Base-by-base conservation (phyloP, 2,329 filamentous ascomycete species). In the Trichoderma semiorbis region DNA sequence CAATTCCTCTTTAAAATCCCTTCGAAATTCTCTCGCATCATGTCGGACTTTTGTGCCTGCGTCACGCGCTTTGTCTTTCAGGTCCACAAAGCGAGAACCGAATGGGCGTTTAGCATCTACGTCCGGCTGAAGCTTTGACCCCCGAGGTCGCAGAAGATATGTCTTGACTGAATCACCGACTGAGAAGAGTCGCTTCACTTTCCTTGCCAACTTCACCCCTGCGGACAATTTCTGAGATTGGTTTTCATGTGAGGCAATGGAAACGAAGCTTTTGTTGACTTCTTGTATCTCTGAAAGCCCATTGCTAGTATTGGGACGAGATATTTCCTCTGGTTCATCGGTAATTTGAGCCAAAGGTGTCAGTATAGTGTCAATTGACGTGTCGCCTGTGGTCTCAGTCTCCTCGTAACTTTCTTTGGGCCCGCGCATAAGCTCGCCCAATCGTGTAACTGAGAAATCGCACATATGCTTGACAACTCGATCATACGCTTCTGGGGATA, bases 11-110 rank as follows among this genome's bases (percentile, higher is more conserved):
- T 26, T 60, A 6, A 68, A 68, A 32, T 68, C 65, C 12, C n/a
- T 68, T 24, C 53, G 53, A 47, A 68, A 68, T 16, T 60, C 65
- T 16, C 65, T 26, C 8, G 32, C 65, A 14, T 68, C 65, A 12
- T 68, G 53, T 26, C 65, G 53, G 12, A 53, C 65, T 12, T 60
- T 68, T 47, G 65, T 68, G 28, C 65, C 26, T 14, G 55, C 24
- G 6, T 39, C 65, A n/a, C 65, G 65, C 24, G 65, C 65, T n/a
- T 68, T 68, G 3, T 18, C 65, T 43, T 60, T 68, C 53, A 68
- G 24, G 18, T 30, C 53, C 12, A 30, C 24, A 68, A 68, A 43
- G 11, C 7, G 7, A 7, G 53, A 32, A 32, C 65, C 34, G 5
- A 60, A 30, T 30, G 34, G 24, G 12, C 65, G 65, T 21, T 36